Evolutionary conservation across 768 basidiomycete genomes (phyloP).

Genomic region (Boletus rubroflammeus): DNA sequence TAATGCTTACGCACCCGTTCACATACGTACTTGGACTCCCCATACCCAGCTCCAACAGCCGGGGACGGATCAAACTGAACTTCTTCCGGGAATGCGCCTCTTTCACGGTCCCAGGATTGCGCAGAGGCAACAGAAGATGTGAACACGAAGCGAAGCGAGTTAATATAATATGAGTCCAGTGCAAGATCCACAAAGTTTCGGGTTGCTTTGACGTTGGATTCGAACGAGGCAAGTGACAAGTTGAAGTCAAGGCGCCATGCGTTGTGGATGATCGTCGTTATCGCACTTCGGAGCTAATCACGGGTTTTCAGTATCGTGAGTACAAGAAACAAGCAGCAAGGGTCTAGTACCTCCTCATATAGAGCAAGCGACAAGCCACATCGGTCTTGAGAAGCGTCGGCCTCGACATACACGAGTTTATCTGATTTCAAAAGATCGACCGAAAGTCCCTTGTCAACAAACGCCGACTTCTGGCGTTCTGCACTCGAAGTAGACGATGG

Average conservation of each 20-base stretch:
- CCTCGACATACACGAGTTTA: conserved; percentile 38
- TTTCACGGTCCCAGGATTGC: conserved; percentile 22
- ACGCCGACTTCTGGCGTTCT: conserved; percentile 32
- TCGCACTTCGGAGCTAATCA: conserved; percentile 14
- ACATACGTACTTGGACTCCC: conserved; percentile 36
- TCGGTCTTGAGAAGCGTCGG: conserved; percentile 28
- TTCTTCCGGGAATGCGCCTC: conserved; percentile 29
- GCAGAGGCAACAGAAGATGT: conserved; percentile 22
- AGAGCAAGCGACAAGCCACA: conserved; percentile 27
- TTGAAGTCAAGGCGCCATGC: conserved; percentile 38
- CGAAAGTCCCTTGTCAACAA: conserved; percentile 35
- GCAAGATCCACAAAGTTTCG: conserved; percentile 33
- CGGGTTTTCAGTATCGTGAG: neutral
- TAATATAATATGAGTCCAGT: conserved; percentile 25
- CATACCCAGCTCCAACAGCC: conserved; percentile 36
- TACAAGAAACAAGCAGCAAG: no score
- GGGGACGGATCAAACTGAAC: conserved; percentile 24
- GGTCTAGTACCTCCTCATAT: conserved; percentile 30
- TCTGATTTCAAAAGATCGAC: conserved; percentile 23
- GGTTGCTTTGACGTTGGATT: conserved; percentile 34
- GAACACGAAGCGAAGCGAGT: conserved; percentile 22
- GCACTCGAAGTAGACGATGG: conserved; percentile 5
- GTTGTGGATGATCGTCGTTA: conserved; percentile 30
- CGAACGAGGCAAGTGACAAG: conserved; percentile 34
- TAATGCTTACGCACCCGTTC: conserved; percentile 30